A percentile compares a stretch with the other conserved stretches of the same genome.
These are phyloP conservation scores for Emydomyces testavorans DNA, from an alignment of 2,329 filamentous ascomycete genomes.

Conservation along the genomic window DNA sequence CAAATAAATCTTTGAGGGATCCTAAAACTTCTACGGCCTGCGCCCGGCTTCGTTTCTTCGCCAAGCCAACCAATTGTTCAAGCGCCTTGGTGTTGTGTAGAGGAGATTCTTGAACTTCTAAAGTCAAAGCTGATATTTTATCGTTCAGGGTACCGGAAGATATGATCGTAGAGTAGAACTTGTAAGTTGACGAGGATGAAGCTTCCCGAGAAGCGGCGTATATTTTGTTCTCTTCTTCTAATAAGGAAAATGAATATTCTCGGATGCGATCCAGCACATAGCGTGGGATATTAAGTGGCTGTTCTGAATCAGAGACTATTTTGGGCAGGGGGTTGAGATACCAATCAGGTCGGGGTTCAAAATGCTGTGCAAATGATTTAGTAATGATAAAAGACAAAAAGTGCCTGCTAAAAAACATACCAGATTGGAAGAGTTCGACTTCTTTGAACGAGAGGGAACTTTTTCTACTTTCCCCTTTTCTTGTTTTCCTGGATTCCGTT, in stretches of 20 bases:
- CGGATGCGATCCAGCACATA: conserved; percentile 46
- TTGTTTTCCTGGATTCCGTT: conserved; percentile 25
- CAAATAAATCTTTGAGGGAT: conserved; percentile 86
- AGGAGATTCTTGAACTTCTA: conserved; percentile 91
- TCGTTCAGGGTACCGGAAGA: conserved; percentile 89
- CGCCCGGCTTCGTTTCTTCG: conserved; percentile 85
- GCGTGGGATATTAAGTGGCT: conserved; percentile 38
- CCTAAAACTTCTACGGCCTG: conserved; percentile 87
- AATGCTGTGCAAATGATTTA: conserved; percentile 34
- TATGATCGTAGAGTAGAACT: conserved; percentile 96
- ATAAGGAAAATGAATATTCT: conserved; percentile 58
- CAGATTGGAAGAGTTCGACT: conserved; percentile 9
- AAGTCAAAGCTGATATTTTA: conserved; percentile 87
- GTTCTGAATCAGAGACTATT: conserved; percentile 39
- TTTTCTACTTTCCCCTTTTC: neutral
- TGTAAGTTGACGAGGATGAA: conserved; percentile 75
- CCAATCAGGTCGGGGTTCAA: conserved; percentile 57
- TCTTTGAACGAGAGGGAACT: neutral
- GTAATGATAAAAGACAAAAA: neutral
- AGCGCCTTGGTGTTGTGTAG: conserved; percentile 84
- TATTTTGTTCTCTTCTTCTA: conserved; percentile 64
- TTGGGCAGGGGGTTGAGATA: conserved; percentile 47
- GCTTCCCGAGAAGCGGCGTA: conserved; percentile 62
- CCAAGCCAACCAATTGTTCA: conserved; percentile 68
- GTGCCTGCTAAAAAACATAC: conserved; percentile 1